Conservation (phyloP, 2,329 filamentous ascomycete genomes). For the Parascedosporium putredinis region DNA sequence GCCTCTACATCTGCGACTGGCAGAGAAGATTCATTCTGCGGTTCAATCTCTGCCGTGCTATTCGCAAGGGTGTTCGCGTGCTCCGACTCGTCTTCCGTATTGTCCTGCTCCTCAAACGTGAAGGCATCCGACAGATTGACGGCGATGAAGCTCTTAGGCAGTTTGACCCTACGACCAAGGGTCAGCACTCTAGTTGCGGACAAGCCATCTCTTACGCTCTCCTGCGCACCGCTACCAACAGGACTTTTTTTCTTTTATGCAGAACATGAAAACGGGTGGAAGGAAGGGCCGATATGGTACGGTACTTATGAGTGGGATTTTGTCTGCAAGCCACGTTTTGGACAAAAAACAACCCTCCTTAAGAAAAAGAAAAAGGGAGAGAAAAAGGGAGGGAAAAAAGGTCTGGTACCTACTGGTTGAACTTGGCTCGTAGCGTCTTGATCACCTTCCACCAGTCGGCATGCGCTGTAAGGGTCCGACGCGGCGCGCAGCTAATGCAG, state of each 20-base stretch:
- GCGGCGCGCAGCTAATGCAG: slow-evolving; percentile 88
- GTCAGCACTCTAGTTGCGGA: background rate
- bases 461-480: slow-evolving; percentile 81
- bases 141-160: slow-evolving; percentile 55
- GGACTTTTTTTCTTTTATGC: too few species aligned
- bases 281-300: background rate
- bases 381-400: background rate
- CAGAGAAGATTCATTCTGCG: background rate
- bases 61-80: background rate
- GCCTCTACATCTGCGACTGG: background rate
- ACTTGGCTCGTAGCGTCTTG: slow-evolving; percentile 86
- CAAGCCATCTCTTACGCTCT: too few species aligned
- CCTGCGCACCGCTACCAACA: too few species aligned
- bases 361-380: slow-evolving; percentile 12
- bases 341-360: too few species aligned
- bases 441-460: slow-evolving; percentile 96
- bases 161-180: slow-evolving; percentile 42
- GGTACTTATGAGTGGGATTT: too few species aligned
- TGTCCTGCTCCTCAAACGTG: slow-evolving; percentile 46
- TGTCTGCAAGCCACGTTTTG: too few species aligned
- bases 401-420: slow-evolving; percentile 65
- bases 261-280: background rate
- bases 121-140: slow-evolving; percentile 56
- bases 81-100: slow-evolving; percentile 12
- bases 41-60: background rate